A percentile compares a stretch with the other conserved stretches of the same genome.
Evolutionary conservation across 805 yeast species (phyloP).

Genomic region (Spathaspora sp.): DNA sequence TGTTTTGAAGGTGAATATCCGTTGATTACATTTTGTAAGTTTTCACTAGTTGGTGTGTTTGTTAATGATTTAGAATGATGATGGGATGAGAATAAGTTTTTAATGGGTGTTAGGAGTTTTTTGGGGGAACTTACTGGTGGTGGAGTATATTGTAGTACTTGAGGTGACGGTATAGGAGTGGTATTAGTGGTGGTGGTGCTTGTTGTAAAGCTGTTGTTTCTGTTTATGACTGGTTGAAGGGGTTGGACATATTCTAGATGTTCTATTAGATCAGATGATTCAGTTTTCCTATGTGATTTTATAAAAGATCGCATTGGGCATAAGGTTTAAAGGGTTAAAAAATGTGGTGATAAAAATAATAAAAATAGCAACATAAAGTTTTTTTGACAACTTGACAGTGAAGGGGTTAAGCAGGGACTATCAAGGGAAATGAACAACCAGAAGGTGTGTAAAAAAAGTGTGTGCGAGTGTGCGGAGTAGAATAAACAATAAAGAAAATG

Average conservation of each 20-base stretch:
- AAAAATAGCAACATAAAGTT: no score
- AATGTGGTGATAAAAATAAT: neutral
- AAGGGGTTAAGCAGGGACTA: no score
- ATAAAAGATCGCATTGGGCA: slow-evolving; percentile 23
- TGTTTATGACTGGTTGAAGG: neutral
- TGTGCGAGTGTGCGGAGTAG: no score
- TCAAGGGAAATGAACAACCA: no score
- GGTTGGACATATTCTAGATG: slow-evolving; percentile 1
- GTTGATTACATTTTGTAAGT: neutral
- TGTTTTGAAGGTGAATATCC: slow-evolving; percentile 1
- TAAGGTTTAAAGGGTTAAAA: neutral
- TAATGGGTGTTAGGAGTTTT: slow-evolving; percentile 34
- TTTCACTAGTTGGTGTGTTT: neutral
- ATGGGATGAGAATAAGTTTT: slow-evolving; percentile 21
- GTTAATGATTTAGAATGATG: slow-evolving; percentile 1
- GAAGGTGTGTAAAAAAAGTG: no score
- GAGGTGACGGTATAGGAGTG: slow-evolving; percentile 20
- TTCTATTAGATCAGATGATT: slow-evolving; percentile 7
- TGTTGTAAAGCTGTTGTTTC: neutral
- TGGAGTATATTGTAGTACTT: slow-evolving; percentile 15
- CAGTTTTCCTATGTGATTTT: slow-evolving; percentile 22
- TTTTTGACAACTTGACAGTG: no score
- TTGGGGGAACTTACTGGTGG: slow-evolving; percentile 29
- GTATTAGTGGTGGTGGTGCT: no score
- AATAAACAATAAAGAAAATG: no score